Conservation (phyloP, 2,329 filamentous ascomycete genomes). For the Didymella segeticola region DNA sequence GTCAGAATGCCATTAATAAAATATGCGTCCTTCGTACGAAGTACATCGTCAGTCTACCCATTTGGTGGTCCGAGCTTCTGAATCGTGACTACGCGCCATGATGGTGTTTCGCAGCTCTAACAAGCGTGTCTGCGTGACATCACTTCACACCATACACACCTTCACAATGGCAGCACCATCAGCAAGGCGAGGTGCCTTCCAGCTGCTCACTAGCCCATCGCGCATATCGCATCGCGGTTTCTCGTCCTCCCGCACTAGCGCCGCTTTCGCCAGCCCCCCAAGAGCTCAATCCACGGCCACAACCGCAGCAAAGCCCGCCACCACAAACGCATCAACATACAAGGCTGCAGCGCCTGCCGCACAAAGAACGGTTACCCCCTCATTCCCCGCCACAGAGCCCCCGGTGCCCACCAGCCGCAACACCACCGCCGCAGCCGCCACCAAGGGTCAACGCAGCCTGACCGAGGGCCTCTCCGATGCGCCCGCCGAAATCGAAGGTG, state of each 20-base stretch:
- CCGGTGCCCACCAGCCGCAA: constrained; percentile 43
- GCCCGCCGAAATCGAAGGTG: constrained; percentile 57
- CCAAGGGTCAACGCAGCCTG: constrained; percentile 49
- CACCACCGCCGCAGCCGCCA: constrained; percentile 34
- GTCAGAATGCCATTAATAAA: neutral
- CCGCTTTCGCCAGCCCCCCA: constrained; percentile 34
- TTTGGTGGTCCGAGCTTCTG: constrained; percentile 3
- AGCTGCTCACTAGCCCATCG: constrained; percentile 24
- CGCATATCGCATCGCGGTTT: constrained; percentile 31
- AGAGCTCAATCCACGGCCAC: constrained; percentile 25
- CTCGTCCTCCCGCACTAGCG: constrained; percentile 26
- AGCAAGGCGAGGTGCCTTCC: constrained; percentile 28
- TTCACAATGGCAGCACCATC: constrained; percentile 31
- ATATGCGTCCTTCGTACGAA: neutral
- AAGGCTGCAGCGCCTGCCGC: constrained; percentile 14
- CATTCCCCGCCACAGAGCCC: constrained; percentile 40
- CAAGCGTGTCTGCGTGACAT: constrained; percentile 6
- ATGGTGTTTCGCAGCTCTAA: constrained; percentile 6
- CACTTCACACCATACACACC: neutral
- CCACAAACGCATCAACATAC: constrained; percentile 13
- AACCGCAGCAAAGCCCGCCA: constrained; percentile 23
- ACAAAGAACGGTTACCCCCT: constrained; percentile 36
- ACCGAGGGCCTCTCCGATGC: constrained; percentile 58
- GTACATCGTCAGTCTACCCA: too few relatives aligned
- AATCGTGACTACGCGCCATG: constrained; percentile 15